phyloP scores from a whole-genome alignment of 352 stramenopile genomes.

The Phytophthora pinifolia region DNA sequence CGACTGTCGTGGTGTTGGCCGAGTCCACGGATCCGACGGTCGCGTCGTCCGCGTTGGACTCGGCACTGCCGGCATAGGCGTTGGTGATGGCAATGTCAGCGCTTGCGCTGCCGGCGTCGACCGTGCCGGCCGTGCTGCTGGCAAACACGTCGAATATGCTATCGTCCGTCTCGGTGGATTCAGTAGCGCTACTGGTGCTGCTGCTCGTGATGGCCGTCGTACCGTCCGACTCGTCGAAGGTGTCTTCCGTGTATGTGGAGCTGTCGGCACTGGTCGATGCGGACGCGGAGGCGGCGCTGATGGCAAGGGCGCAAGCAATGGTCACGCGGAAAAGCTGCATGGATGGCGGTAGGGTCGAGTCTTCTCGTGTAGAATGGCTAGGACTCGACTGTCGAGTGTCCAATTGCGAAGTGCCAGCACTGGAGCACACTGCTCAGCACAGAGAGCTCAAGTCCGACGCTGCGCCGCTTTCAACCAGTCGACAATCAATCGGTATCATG shows the following conservation, averaged over 20 bases:
- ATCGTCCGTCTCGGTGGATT: slow-evolving; percentile 15
- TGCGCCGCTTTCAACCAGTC: slow-evolving; percentile 15
- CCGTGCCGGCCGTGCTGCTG: slow-evolving; percentile 6
- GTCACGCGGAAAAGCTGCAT: slow-evolving; percentile 31
- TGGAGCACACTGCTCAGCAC: too few relatives aligned
- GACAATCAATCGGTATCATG: slow-evolving; percentile 23
- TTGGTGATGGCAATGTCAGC: slow-evolving; percentile 6
- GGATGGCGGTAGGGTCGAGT: slow-evolving; percentile 1
- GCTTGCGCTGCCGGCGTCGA: slow-evolving; percentile 7
- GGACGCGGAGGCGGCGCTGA: slow-evolving; percentile 19
- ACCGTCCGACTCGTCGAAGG: slow-evolving; percentile 8
- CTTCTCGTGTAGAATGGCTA: slow-evolving; percentile 10
- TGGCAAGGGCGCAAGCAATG: slow-evolving; percentile 19
- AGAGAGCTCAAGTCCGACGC: too few relatives aligned
- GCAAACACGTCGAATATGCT: slow-evolving; percentile 16
- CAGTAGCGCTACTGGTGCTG: slow-evolving; percentile 1
- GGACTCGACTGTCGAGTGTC: slow-evolving; percentile 17
- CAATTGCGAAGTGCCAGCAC: slow-evolving; percentile 22
- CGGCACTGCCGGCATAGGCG: slow-evolving; percentile 8
- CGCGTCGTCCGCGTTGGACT: slow-evolving; percentile 11
- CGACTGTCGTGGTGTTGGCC: slow-evolving; percentile 15
- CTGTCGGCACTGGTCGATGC: slow-evolving; percentile 16
- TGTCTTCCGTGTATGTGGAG: slow-evolving; percentile 5
- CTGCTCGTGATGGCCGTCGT: slow-evolving; percentile 1
- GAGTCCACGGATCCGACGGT: slow-evolving; percentile 40